Conservation (phyloP, 768 basidiomycete genomes). For the Suillus subluteus region DNA sequence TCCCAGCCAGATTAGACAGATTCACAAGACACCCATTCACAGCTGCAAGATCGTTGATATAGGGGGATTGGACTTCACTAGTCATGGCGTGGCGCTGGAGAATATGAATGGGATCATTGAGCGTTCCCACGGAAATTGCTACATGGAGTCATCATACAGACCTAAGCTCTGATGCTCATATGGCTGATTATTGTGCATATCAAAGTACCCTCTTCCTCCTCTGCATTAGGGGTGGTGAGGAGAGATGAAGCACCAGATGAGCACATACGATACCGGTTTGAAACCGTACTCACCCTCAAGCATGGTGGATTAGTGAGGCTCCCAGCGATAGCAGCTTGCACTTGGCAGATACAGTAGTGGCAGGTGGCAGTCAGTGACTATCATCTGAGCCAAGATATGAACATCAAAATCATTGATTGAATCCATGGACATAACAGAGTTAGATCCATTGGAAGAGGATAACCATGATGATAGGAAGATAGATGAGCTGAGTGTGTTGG, state of each 20-base stretch:
- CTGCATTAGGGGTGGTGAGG: constrained; percentile 60
- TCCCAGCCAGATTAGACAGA: constrained; percentile 39
- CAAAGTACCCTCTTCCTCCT: constrained; percentile 82
- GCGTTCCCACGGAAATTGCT: constrained; percentile 86
- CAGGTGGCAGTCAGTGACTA: constrained; percentile 69
- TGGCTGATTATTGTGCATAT: constrained; percentile 51
- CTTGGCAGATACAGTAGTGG: constrained; percentile 91
- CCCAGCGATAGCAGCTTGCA: constrained; percentile 87
- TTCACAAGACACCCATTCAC: constrained; percentile 30
- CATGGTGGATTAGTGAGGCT: constrained; percentile 79
- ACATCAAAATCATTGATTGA: constrained; percentile 90
- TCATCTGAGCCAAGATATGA: constrained; percentile 94
- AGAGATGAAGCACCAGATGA: constrained; percentile 63
- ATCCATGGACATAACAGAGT: constrained; percentile 75
- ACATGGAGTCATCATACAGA: constrained; percentile 58
- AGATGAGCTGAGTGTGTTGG: constrained; percentile 84
- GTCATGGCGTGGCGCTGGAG: constrained; percentile 67
- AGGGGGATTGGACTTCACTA: constrained; percentile 57
- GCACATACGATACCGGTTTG: constrained; percentile 83
- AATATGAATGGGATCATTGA: constrained; percentile 77
- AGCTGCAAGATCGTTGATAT: constrained; percentile 58
- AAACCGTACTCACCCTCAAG: constrained; percentile 88
- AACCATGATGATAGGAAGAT: constrained; percentile 94
- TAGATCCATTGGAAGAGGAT: constrained; percentile 58
- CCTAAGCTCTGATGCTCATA: constrained; percentile 59